phyloP scores from a whole-genome alignment of 2,329 filamentous ascomycete genomes.

The Neopestalotiopsis sp. region DNA sequence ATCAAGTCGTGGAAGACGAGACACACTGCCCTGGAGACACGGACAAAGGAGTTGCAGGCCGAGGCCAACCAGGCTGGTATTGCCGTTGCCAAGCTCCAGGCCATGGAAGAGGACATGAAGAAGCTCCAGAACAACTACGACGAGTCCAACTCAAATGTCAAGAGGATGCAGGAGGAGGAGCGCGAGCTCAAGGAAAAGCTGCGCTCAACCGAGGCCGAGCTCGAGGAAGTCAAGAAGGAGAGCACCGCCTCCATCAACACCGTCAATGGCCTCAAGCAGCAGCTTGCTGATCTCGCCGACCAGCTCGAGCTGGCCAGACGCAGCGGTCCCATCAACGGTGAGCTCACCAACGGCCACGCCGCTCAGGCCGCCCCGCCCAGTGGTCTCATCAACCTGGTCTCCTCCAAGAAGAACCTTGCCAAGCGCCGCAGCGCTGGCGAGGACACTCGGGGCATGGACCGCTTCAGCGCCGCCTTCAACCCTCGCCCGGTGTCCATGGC shows the following conservation, averaged over 20 bases:
- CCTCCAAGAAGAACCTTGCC: constrained; percentile 82
- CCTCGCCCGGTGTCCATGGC: constrained; percentile 97
- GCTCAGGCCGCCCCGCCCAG: constrained; percentile 60
- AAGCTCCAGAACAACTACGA: constrained; percentile 88
- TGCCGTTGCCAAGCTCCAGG: constrained; percentile 84
- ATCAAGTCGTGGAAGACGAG: constrained; percentile 95
- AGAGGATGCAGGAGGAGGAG: constrained; percentile 94
- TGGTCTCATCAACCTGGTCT: constrained; percentile 94
- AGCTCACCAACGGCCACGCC: constrained; percentile 68
- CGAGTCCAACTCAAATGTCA: constrained; percentile 88
- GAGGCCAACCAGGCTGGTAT: constrained; percentile 99
- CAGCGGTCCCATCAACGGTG: constrained; percentile 73
- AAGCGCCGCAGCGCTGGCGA: constrained; percentile 92
- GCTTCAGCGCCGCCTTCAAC: constrained; percentile 92
- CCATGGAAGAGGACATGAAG: constrained; percentile 95
- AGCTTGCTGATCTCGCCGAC: constrained; percentile 88
- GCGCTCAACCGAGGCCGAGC: constrained; percentile 77
- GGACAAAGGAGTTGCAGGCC: constrained; percentile 91
- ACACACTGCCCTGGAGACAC: constrained; percentile 86
- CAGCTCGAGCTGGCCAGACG: constrained; percentile 88
- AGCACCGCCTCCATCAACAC: constrained; percentile 82
- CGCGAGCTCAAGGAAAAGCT: constrained; percentile 83
- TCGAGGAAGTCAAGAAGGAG: constrained; percentile 78
- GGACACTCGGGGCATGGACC: constrained; percentile 83
- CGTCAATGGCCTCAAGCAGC: constrained; percentile 83